Conservation (phyloP, 805 yeast species). For the Wickerhamomyces xylosicus region DNA sequence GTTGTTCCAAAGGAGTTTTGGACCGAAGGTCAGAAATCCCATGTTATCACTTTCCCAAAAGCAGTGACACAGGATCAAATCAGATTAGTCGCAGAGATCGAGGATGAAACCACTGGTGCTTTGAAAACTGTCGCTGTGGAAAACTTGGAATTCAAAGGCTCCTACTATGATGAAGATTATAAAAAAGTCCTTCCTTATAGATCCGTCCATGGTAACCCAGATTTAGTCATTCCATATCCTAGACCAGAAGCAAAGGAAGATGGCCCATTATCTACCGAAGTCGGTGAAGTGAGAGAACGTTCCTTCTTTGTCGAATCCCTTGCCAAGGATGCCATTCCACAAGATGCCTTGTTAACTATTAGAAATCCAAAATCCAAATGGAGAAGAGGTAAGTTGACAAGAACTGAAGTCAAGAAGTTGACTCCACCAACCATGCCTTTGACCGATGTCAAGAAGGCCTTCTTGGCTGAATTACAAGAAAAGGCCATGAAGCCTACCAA, state of each 20-base stretch:
- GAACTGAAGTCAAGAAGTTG: slow-evolving; percentile 49
- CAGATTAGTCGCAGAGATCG: slow-evolving; percentile 70
- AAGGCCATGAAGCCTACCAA: slow-evolving; percentile 30
- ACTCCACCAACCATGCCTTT: slow-evolving; percentile 71
- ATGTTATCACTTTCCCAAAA: slow-evolving; percentile 60
- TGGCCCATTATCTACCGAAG: slow-evolving; percentile 46
- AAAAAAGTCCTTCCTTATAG: slow-evolving; percentile 70
- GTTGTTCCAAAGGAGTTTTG: slow-evolving; percentile 67
- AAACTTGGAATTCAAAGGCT: slow-evolving; percentile 54
- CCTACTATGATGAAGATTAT: slow-evolving; percentile 65
- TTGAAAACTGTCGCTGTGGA: slow-evolving; percentile 71
- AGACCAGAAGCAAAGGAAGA: slow-evolving; percentile 50
- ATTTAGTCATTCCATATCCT: slow-evolving; percentile 85
- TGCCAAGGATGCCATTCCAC: slow-evolving; percentile 60
- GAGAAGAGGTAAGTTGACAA: slow-evolving; percentile 54
- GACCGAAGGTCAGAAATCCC: slow-evolving; percentile 62
- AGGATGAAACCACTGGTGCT: slow-evolving; percentile 49
- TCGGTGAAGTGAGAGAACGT: slow-evolving; percentile 52
- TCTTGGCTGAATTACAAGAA: slow-evolving; percentile 41
- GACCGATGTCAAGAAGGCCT: slow-evolving; percentile 50
- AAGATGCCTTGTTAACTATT: slow-evolving; percentile 51
- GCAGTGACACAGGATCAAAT: slow-evolving; percentile 50
- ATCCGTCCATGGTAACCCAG: slow-evolving; percentile 58
- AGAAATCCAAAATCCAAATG: slow-evolving; percentile 69
- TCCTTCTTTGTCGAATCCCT: slow-evolving; percentile 65